Evolutionary conservation across 2,329 filamentous ascomycete species (phyloP), one percentile per base, ranked within the genome.

Genomic region (Apiospora rasikravindrae): DNA sequence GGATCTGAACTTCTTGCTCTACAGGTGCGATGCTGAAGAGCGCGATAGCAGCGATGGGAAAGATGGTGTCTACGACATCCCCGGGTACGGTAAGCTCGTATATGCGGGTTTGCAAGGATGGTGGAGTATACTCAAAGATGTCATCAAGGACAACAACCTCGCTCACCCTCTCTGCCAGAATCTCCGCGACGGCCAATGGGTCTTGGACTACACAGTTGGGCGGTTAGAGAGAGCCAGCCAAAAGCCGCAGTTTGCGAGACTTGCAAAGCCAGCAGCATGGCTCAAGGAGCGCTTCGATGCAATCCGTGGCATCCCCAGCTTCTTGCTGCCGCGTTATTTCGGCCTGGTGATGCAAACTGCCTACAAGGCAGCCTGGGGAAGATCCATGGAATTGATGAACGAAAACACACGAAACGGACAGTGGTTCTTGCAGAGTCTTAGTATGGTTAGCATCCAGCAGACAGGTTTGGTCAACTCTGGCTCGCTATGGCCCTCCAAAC

Each of bases 81-180:
- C 96, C 1, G 91, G 92, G 0, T 87, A 95, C 79, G 96, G 95
- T 2, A 91, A 93, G 73, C 88, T 98, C 57, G 94, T 98, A 2
- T 99, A 98, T 81, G 96, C 96, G 73, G 96, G 96, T 73, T 87
- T 99, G n/a, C 96, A 99, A 81, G 97, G 97, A 49, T 99, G 96
- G 96, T 98, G 96, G 95, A 98, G 95, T 80, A 86, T 98, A 0
- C 85, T 99, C 57, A 92, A 94, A 77, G 88, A 93, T 72, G 92
- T 99, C 74, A 93, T 98, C 77, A 89, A 88, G 69, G 91, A 96
- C 75, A 99, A 99, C 81, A 91, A 98, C 79, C 89, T 99, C 11
- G 96, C 94, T 0, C 96, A 99, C 80, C 94, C 96, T 0, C 88
- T 99, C 14, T 98, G 96, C 82, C 92, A 98, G 78, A 96, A 99